Percentiles rank a stretch among this genome's conserved stretches.
Evolutionary conservation across 2,329 filamentous ascomycete species (phyloP).

Genomic region (Hymenoscyphus fructigenus): DNA sequence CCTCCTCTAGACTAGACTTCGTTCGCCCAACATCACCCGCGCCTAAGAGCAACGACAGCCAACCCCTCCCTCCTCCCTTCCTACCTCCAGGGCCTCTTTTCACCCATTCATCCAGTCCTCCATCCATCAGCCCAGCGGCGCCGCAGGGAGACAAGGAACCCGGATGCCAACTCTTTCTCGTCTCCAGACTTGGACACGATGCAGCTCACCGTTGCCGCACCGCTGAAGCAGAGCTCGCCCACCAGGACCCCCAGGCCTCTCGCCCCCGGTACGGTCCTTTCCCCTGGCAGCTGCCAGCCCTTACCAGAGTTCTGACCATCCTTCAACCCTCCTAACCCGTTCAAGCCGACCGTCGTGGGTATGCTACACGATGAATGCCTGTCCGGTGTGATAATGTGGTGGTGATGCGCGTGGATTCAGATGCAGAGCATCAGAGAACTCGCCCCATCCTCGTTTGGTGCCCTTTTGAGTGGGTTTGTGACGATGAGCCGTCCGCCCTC

Average conservation of each 20-base stretch:
- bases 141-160: slow-evolving; percentile 2
- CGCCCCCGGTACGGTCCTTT: slow-evolving; percentile 6
- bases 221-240: slow-evolving; percentile 15
- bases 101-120: background rate
- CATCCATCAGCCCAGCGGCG: background rate
- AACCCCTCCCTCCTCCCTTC: background rate
- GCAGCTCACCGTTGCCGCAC: slow-evolving; percentile 11
- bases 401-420: background rate
- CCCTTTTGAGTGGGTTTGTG: background rate
- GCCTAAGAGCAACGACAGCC: background rate
- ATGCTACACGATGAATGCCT: background rate
- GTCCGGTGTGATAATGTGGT: slow-evolving; percentile 1
- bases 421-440: background rate
- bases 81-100: background rate
- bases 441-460: no score
- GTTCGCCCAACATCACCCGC: background rate
- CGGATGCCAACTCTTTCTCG: slow-evolving; percentile 13
- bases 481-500: background rate
- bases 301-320: slow-evolving; percentile 6
- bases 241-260: slow-evolving; percentile 1
- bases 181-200: slow-evolving; percentile 22
- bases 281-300: slow-evolving; percentile 2
- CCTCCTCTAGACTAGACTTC: background rate
- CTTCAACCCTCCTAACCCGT: background rate
- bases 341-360: background rate